phyloP scores from a whole-genome alignment of 2,329 filamentous ascomycete species.

The Clonostachys chloroleuca region DNA sequence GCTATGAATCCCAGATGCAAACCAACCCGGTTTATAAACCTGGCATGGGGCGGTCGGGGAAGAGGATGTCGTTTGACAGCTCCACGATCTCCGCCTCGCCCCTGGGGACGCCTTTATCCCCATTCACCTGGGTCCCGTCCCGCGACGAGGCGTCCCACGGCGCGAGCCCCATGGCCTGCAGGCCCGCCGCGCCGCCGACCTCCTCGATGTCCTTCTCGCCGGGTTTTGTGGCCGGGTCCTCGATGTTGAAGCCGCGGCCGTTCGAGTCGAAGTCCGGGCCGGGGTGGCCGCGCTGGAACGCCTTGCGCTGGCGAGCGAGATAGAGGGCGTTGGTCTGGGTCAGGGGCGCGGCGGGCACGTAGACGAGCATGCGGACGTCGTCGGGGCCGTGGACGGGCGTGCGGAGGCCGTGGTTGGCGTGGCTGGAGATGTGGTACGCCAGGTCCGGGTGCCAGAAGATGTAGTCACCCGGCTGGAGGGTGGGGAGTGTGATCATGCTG shows the following conservation, averaged over 20 bases:
- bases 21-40: conserved; percentile 2
- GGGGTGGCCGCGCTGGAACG: conserved; percentile 48
- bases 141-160: conserved; percentile 38
- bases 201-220: conserved; percentile 46
- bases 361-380: conserved; percentile 45
- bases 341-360: conserved; percentile 49
- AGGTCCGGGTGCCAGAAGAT: conserved; percentile 56
- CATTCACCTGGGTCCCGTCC: conserved; percentile 17
- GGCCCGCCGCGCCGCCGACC: conserved; percentile 41
- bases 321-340: conserved; percentile 55
- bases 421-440: conserved; percentile 48
- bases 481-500: conserved; percentile 51
- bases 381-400: conserved; percentile 11
- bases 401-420: conserved; percentile 17
- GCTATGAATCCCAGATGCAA: background rate
- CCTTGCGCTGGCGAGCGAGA: conserved; percentile 52
- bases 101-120: conserved; percentile 16
- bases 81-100: conserved; percentile 48
- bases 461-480: conserved; percentile 50
- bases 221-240: conserved; percentile 42
- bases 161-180: conserved; percentile 54
- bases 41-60: conserved; percentile 40
- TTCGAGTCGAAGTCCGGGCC: conserved; percentile 52
- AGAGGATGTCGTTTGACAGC: conserved; percentile 52
- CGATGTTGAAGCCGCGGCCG: conserved; percentile 39